Percentiles rank a stretch among this genome's conserved stretches.
These are phyloP conservation scores for Moesziomyces parantarcticus DNA, from an alignment of 1,284 basidiomycete genomes.

Conservation along the genomic window DNA sequence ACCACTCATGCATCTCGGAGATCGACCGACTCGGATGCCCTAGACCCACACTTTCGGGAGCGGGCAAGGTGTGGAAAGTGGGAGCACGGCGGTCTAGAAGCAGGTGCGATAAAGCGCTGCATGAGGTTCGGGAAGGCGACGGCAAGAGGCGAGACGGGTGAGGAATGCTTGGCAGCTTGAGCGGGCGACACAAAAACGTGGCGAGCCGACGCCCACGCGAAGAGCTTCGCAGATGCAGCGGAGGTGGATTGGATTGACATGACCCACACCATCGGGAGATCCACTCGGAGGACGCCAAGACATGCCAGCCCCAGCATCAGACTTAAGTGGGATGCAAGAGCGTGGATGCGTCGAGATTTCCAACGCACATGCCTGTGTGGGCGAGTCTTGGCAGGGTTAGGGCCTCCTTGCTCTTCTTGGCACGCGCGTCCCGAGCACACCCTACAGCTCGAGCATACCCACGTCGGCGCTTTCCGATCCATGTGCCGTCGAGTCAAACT, in stretches of 20 bases:
- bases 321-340: too few species aligned
- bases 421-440: too few species aligned
- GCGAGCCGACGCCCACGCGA: neutral
- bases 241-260: neutral
- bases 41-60: neutral
- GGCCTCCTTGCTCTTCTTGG: neutral
- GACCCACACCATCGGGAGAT: neutral
- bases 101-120: neutral
- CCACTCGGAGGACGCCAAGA: neutral
- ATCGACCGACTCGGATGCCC: neutral
- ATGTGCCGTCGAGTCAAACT: too few species aligned
- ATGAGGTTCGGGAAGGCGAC: neutral
- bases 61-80: neutral
- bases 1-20: neutral
- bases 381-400: neutral
- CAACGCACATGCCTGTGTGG: neutral
- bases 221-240: neutral
- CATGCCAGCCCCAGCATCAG: neutral
- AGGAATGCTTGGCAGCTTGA: conserved; percentile 17
- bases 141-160: conserved; percentile 6
- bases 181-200: neutral
- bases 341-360: neutral
- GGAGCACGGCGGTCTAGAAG: neutral
- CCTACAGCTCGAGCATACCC: too few species aligned
- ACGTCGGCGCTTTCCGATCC: too few species aligned